Evolutionary conservation across 495 filamentous ascomycete genomes (phyloP), one percentile per base, ranked within the genome.

Genomic region (Neurospora sublineolata): DNA sequence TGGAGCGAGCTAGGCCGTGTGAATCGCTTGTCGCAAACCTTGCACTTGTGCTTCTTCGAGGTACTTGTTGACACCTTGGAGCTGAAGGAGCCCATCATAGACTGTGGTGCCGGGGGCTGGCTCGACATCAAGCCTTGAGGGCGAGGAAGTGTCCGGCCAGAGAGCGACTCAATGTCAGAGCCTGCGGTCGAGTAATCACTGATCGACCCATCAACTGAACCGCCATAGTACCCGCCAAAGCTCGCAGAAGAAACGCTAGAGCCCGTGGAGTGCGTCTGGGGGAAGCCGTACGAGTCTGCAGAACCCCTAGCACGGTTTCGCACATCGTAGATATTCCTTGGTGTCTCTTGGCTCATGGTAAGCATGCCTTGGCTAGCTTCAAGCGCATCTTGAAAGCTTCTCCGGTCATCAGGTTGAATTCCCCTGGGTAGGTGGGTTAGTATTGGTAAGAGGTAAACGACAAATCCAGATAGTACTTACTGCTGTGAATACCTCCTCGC

Each of bases 41-140:
- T 98, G 87, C 95, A 99, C 83, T 97, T 97, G 84, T 99, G 95
- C 86, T 98, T 99, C 89, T 99, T 99, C 78, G 98, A 94, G 37
- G 95, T 94, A 83, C 92, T 96, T 30, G 93, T 94, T 11, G 93
- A 92, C 67, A 97, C 90, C 80, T 97, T 98, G 60, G 95, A 97
- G 84, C 93, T 97, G 84, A 99, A 99, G 73, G 96, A 94, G 67
- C 92, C 89, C 95, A 99, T 99, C 93, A 99, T 97, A 4, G 94
- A 94, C 78, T 95, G 92, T 16, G 94, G 94, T 38, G 93, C 94
- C 0, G 93, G 93, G 38, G 93, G 93, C 72, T 82, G 88, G 70
- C 85, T 88, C 67, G 86, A 85, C 72, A 97, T 83, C 39, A 96
- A 83, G 41, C 85, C 88, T 23, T 88, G 87, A 9, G 94, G 93